A percentile compares a stretch with the other conserved stretches of the same genome.
phyloP scores from a whole-genome alignment of 345 rosid species.

The Pistacia integerrima region DNA sequence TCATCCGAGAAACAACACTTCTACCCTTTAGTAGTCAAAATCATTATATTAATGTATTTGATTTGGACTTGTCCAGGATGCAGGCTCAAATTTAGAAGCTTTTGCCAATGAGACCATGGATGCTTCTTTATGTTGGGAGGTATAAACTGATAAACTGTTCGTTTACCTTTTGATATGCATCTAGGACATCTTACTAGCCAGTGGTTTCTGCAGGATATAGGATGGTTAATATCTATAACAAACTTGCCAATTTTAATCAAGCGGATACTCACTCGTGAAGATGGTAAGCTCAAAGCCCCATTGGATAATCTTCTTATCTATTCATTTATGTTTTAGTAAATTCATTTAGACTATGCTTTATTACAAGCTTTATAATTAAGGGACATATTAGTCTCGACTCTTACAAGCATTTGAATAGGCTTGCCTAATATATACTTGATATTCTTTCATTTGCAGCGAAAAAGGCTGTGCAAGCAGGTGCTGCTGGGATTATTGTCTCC shows the following conservation, averaged over 20 bases:
- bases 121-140: conserved; percentile 82
- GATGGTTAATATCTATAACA: conserved; percentile 79
- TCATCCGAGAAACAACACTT: too few relatives aligned
- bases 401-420: background rate
- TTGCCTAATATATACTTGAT: background rate
- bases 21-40: background rate
- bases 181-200: too few relatives aligned
- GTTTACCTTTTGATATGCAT: background rate
- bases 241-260: conserved; percentile 73
- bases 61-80: conserved; percentile 37
- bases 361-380: too few relatives aligned
- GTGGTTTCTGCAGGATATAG: conserved; percentile 57
- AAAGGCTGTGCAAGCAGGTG: conserved; percentile 66
- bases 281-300: conserved; percentile 49
- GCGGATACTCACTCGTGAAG: conserved; percentile 80
- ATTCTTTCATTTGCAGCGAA: conserved; percentile 47
- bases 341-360: too few relatives aligned
- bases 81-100: conserved; percentile 62
- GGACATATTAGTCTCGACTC: too few relatives aligned
- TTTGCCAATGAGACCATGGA: conserved; percentile 45
- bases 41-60: background rate
- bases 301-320: background rate
- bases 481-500: conserved; percentile 72
- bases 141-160: conserved; percentile 19
- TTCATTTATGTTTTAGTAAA: too few relatives aligned